Evolutionary conservation across 768 basidiomycete species (phyloP), one percentile per base, ranked within the genome.

Genomic region (Rhodotorula graminis): DNA sequence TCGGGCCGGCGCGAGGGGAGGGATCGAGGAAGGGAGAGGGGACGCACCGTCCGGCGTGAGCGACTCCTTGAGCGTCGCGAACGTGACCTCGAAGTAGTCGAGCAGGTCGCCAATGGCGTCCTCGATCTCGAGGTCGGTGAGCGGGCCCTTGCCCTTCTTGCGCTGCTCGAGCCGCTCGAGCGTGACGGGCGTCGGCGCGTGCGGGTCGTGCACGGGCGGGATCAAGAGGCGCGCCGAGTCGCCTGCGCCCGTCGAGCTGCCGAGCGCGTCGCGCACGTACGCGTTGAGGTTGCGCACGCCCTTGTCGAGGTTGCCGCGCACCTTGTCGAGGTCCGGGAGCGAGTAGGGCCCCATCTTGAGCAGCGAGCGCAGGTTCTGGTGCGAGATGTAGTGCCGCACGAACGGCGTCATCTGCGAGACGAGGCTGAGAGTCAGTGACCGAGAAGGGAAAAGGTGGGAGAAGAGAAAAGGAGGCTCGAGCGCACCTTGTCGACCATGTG

Each of bases 401-500:
- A 94, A 89, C 0, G 95, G 94, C 15, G 90, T 87, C 90, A 98
- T 96, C 96, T 98, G 69, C 1, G 52, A 61, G 42, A 11, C 21
- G 21, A 16, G 19, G 18, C 40, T 53, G 50, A 31, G 21, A 57
- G 44, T n/a, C 19, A 29, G 50, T 29, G 31, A 3, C 25, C 9
- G 10, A 37, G 31, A 2, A 1, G 31, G 21, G 15, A 4, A 19
- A n/a, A n/a, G n/a, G n/a, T n/a, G 29, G 9, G 21, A 0, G 31
- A 9, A 21, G 8, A 33, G 50, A 64, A 12, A 40, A 29, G 19
- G 77, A 11, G 25, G 37, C 9, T 9, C 37, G 25, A 12, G 25
- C 83, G 61, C 66, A 92, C 95, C 87, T 99, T 98, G 84, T 99
- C 96, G 68, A 97, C 90, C 81, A 98, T 95, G 49, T 90, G 90